A percentile compares a stretch with the other conserved stretches of the same genome.
Conservation (phyloP, 1,284 basidiomycete species). For the Ceratobasidium sp. region DNA sequence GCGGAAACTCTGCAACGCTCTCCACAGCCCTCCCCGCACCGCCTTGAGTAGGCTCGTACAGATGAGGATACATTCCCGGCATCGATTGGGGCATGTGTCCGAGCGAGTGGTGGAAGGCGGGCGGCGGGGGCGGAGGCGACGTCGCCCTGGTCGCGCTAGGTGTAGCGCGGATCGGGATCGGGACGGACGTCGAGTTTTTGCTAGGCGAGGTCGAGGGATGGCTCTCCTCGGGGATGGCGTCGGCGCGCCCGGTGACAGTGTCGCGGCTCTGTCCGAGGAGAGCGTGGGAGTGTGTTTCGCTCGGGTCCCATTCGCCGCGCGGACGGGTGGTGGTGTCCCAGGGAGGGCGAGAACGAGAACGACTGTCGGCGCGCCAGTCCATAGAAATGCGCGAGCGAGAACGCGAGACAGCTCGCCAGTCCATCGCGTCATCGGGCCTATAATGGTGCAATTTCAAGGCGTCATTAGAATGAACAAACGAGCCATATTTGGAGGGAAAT, state of each 20-base stretch:
- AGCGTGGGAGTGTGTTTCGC: constrained; percentile 56
- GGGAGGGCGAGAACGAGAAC: constrained; percentile 90
- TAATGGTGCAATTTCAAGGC: constrained; percentile 32
- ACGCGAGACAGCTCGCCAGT: constrained; percentile 53
- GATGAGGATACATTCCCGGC: too few species aligned
- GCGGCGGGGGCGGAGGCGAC: constrained; percentile 7
- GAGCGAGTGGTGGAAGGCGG: constrained; percentile 25
- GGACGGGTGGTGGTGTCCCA: constrained; percentile 59
- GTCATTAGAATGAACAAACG: constrained; percentile 47
- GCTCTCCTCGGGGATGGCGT: constrained; percentile 30
- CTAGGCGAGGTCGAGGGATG: constrained; percentile 19
- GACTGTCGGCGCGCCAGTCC: constrained; percentile 94
- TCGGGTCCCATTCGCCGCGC: constrained; percentile 51
- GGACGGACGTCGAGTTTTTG: constrained; percentile 46
- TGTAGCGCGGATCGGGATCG: constrained; percentile 61
- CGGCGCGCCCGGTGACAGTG: neutral
- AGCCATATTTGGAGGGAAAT: neutral
- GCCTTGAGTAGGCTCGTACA: constrained; percentile 25
- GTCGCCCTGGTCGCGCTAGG: neutral
- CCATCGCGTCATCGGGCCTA: constrained; percentile 49
- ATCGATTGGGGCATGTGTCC: constrained; percentile 20
- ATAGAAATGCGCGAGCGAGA: constrained; percentile 64
- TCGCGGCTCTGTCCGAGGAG: constrained; percentile 48
- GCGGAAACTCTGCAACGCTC: constrained; percentile 65
- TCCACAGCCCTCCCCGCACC: constrained; percentile 2